phyloP scores from a whole-genome alignment of 2,329 filamentous ascomycete genomes.

The Pseudocercospora pini-densiflorae region DNA sequence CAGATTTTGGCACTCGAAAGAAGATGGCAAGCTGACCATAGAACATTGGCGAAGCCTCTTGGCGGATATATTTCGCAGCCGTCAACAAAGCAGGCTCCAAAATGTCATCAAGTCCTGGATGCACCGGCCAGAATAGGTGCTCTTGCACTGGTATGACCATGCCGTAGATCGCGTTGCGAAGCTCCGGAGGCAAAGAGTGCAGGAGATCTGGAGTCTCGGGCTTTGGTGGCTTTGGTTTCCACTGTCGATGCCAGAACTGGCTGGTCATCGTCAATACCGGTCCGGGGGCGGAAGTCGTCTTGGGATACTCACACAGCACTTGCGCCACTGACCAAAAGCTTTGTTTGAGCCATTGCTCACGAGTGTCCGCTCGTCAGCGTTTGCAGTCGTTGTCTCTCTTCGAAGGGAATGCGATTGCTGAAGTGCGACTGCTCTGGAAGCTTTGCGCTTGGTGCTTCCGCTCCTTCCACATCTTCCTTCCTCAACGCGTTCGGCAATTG shows the following conservation, averaged over 20 bases:
- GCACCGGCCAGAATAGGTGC: not conserved
- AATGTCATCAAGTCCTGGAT: no score
- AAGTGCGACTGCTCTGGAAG: not conserved
- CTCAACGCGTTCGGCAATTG: not conserved
- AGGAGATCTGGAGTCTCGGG: conserved; percentile 14
- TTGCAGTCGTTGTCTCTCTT: not conserved
- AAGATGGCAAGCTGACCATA: not conserved
- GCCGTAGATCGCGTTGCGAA: conserved; percentile 15
- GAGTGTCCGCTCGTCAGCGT: not conserved
- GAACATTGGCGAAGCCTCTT: conserved; percentile 21
- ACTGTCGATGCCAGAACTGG: not conserved
- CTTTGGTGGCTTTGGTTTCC: conserved; percentile 6
- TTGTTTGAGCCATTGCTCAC: not conserved
- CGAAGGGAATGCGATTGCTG: no score
- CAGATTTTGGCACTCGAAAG: no score
- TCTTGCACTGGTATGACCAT: not conserved
- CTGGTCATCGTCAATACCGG: not conserved
- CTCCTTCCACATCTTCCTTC: not conserved
- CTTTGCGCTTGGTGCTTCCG: not conserved
- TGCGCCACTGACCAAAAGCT: not conserved
- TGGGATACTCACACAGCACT: not conserved
- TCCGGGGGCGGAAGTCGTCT: not conserved
- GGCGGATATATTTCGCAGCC: conserved; percentile 15
- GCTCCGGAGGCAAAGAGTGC: conserved; percentile 10
- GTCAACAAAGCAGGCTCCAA: conserved; percentile 18